Percentiles rank a stretch among this genome's conserved stretches.
Conservation (phyloP, 768 basidiomycete genomes). For the Gloeopeniophorella convolvens region DNA sequence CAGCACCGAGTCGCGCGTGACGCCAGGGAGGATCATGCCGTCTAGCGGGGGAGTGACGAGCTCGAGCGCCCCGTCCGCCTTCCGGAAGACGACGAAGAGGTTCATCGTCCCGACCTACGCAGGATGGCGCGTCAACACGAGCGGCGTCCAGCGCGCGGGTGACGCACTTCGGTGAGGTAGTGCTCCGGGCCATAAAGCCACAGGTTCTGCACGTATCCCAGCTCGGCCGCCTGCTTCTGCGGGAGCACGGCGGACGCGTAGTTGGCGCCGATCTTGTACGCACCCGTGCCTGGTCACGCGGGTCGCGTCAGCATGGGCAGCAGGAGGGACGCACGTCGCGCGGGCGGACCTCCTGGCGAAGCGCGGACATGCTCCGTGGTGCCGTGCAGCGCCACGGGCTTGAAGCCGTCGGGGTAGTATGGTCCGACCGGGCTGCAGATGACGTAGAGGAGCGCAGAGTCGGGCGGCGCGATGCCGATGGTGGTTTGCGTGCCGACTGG, state of each 20-base stretch:
- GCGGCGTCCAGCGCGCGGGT: constrained; percentile 31
- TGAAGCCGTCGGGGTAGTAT: constrained; percentile 45
- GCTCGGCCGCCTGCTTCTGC: constrained; percentile 53
- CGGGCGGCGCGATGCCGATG: constrained; percentile 43
- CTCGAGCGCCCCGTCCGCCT: constrained; percentile 43
- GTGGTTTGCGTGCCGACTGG: constrained; percentile 42
- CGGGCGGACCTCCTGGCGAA: constrained; percentile 64
- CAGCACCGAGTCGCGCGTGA: constrained; percentile 36
- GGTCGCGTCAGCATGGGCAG: background rate
- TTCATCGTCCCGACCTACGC: constrained; percentile 74
- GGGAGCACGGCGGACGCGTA: constrained; percentile 58
- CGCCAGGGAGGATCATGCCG: constrained; percentile 39
- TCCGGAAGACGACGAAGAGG: constrained; percentile 59
- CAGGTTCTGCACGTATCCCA: constrained; percentile 72
- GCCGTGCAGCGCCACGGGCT: constrained; percentile 49
- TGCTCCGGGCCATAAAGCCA: constrained; percentile 68
- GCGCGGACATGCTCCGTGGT: constrained; percentile 82
- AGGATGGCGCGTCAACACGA: constrained; percentile 29
- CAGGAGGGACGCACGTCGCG: background rate
- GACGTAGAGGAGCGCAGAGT: constrained; percentile 42
- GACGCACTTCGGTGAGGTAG: constrained; percentile 42
- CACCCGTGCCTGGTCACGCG: constrained; percentile 34
- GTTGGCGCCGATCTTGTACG: constrained; percentile 57
- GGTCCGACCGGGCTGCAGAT: constrained; percentile 43
- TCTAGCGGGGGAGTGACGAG: constrained; percentile 22